Evolutionary conservation across 1,284 basidiomycete species (phyloP).

Genomic region (Phylloporus gajari): DNA sequence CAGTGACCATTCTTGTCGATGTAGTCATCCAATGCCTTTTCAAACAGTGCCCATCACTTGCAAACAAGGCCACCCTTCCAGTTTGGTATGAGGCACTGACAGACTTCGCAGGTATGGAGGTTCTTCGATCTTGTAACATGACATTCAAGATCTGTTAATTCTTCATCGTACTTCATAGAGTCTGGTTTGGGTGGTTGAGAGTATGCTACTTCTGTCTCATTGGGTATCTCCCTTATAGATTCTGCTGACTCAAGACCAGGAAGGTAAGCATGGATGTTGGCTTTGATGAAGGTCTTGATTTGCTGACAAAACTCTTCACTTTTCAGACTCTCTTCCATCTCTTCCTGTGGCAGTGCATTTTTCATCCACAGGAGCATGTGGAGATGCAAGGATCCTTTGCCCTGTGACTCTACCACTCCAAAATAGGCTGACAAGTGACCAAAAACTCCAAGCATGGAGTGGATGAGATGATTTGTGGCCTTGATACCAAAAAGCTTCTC

Average conservation of each 20-base stretch:
- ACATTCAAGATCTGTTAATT: too few species aligned
- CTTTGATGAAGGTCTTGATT: background rate
- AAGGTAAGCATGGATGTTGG: background rate
- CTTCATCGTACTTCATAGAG: too few species aligned
- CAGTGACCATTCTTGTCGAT: background rate
- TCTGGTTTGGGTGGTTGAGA: background rate
- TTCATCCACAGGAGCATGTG: constrained; percentile 28
- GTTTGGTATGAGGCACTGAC: background rate
- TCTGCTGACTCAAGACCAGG: background rate
- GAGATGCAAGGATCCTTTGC: constrained; percentile 30
- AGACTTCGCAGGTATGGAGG: background rate
- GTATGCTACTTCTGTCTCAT: too few species aligned
- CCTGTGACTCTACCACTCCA: constrained; percentile 20
- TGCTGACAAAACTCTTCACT: background rate
- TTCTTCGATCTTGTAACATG: too few species aligned
- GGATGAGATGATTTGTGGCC: constrained; percentile 4
- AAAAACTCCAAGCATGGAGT: constrained; percentile 7
- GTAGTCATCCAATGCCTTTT: too few species aligned
- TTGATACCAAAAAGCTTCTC: constrained; percentile 48
- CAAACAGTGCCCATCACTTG: too few species aligned
- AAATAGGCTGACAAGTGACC: constrained; percentile 17
- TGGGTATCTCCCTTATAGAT: background rate
- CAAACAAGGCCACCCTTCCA: too few species aligned
- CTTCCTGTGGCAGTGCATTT: background rate
- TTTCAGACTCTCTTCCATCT: background rate